Evolutionary conservation across 169 alveolate genomes (phyloP).

Genomic region (Eimeria praecox): DNA sequence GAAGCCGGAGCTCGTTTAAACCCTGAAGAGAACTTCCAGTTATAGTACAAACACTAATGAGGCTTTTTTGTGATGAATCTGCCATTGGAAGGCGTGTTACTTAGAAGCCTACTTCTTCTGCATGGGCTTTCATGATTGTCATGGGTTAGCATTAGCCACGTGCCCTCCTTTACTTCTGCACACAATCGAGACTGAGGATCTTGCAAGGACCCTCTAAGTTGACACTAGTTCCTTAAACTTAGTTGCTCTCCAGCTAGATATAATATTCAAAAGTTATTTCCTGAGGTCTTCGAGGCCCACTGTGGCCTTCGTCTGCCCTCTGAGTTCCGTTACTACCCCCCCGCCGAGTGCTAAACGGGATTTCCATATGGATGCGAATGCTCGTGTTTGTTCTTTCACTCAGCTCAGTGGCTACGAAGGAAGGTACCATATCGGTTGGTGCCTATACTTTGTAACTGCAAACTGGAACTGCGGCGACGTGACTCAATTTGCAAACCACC

Average conservation of each 20-base stretch:
- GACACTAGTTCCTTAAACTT: neutral
- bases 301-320: too few species aligned
- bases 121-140: too few species aligned
- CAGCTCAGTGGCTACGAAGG: neutral
- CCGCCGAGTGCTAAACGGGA: neutral
- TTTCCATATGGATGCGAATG: too few species aligned
- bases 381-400: neutral
- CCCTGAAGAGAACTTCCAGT: too few species aligned
- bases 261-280: neutral
- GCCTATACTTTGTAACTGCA: neutral
- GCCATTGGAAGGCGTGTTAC: too few species aligned
- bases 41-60: too few species aligned
- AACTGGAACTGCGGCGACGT: neutral
- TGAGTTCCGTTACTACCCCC: too few species aligned
- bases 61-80: too few species aligned
- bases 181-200: neutral
- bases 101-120: too few species aligned
- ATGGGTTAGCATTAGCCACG: too few species aligned
- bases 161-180: neutral
- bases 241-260: neutral
- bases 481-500: neutral
- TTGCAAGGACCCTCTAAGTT: neutral
- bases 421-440: neutral
- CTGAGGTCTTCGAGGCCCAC: too few species aligned
- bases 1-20: too few species aligned